These are phyloP conservation scores for Cercophora sp. DNA, from an alignment of 495 filamentous ascomycete genomes.

Conservation along the genomic window DNA sequence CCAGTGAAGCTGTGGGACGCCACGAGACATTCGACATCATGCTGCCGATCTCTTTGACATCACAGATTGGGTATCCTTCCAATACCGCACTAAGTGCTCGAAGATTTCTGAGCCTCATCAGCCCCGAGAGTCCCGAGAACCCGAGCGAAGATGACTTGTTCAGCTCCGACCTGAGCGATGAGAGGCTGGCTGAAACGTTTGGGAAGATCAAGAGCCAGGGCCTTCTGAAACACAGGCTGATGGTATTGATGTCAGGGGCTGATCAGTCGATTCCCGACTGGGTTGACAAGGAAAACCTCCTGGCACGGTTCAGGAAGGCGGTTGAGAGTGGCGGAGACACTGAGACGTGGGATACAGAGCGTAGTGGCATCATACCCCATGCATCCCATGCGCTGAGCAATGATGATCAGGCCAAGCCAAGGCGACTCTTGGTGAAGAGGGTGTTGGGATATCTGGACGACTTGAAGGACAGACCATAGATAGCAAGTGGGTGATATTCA, in stretches of 20 bases:
- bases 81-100: slow-evolving; percentile 52
- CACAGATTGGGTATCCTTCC: slow-evolving; percentile 33
- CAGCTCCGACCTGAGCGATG: slow-evolving; percentile 62
- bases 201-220: slow-evolving; percentile 49
- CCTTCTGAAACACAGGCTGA: slow-evolving; percentile 37
- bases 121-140: slow-evolving; percentile 44
- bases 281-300: slow-evolving; percentile 59
- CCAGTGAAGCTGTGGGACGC: slow-evolving; percentile 38
- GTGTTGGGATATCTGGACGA: slow-evolving; percentile 30
- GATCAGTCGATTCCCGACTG: slow-evolving; percentile 60
- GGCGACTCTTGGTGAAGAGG: slow-evolving; percentile 33
- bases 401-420: slow-evolving; percentile 42
- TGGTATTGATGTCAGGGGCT: slow-evolving; percentile 53
- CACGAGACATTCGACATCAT: slow-evolving; percentile 48
- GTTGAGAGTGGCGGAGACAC: neutral
- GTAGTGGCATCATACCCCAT: slow-evolving; percentile 41
- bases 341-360: slow-evolving; percentile 35
- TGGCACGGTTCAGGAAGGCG: slow-evolving; percentile 51
- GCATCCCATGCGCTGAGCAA: slow-evolving; percentile 48
- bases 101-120: slow-evolving; percentile 59
- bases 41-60: slow-evolving; percentile 50
- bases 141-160: slow-evolving; percentile 73
- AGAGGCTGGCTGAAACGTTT: slow-evolving; percentile 56
- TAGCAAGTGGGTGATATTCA: too few species aligned
- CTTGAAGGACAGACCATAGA: neutral